phyloP scores from a whole-genome alignment of 306 rosid genomes.

The Argentina anserina region DNA sequence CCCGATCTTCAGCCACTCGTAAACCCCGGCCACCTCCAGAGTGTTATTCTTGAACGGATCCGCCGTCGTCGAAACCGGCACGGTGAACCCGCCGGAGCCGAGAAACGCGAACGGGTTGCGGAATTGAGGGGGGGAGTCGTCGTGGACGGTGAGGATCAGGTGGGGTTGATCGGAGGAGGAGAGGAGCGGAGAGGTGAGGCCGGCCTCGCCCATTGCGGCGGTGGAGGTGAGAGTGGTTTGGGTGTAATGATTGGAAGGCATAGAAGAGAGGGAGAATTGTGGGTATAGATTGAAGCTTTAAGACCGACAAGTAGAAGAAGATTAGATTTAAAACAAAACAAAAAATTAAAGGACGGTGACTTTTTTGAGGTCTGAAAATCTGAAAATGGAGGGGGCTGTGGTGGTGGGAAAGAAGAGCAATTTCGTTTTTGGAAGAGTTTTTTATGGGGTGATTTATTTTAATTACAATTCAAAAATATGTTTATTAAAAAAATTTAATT shows the following conservation, averaged over 20 bases:
- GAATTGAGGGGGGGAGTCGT: slow-evolving; percentile 9
- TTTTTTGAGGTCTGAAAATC: too few species aligned
- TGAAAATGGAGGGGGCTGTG: background rate
- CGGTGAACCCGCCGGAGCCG: slow-evolving; percentile 48
- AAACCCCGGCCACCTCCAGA: slow-evolving; percentile 43
- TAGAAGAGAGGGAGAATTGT: background rate
- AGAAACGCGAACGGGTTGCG: slow-evolving; percentile 48
- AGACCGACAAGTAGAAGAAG: background rate
- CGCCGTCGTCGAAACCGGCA: slow-evolving; percentile 45
- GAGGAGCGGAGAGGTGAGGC: slow-evolving; percentile 57
- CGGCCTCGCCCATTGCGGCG: slow-evolving; percentile 51
- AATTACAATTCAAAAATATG: too few species aligned
- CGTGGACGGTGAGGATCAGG: slow-evolving; percentile 39
- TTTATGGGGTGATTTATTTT: background rate
- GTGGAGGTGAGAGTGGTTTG: background rate
- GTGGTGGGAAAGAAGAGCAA: background rate
- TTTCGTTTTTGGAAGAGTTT: too few species aligned
- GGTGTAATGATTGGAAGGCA: background rate
- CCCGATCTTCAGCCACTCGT: slow-evolving; percentile 64
- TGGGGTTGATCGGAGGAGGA: slow-evolving; percentile 40
- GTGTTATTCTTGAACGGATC: slow-evolving; percentile 77
- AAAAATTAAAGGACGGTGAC: background rate
- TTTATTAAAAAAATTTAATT: too few species aligned
- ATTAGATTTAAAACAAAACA: too few species aligned
- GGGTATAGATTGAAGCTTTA: background rate